Evolutionary conservation across 495 filamentous ascomycete genomes (phyloP).

Genomic region (Aspergillus sclerotiicarbonarius): DNA sequence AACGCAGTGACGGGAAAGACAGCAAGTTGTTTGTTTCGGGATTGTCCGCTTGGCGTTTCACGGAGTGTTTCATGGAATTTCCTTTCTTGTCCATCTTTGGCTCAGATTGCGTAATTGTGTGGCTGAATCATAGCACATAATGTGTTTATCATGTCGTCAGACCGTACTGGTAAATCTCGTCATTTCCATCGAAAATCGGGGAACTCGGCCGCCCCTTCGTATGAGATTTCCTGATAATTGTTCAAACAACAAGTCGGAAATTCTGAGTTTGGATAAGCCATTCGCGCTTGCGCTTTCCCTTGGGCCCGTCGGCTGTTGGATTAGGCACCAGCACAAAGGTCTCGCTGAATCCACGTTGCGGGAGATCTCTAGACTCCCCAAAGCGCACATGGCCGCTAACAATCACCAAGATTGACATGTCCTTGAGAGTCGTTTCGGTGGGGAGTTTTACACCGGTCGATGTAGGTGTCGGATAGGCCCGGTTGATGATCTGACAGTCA

Average conservation of each 20-base stretch:
- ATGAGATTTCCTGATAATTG: not conserved
- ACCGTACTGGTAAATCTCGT: conserved; percentile 9
- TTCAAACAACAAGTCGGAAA: conserved; percentile 60
- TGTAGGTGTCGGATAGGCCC: conserved; percentile 49
- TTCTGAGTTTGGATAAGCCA: conserved; percentile 76
- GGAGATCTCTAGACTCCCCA: conserved; percentile 51
- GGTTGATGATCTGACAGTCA: conserved; percentile 74
- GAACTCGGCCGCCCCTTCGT: no score
- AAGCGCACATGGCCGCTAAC: conserved; percentile 68
- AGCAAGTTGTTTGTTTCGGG: not conserved
- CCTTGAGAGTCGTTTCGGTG: conserved; percentile 40
- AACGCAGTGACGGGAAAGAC: not conserved
- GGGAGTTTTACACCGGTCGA: conserved; percentile 36
- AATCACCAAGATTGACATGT: conserved; percentile 67
- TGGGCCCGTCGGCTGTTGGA: conserved; percentile 48
- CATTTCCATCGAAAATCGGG: not conserved
- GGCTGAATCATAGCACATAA: conserved; percentile 6
- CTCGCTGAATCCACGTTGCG: conserved; percentile 68
- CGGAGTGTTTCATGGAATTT: not conserved
- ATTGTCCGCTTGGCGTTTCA: not conserved
- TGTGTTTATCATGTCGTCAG: conserved; percentile 9
- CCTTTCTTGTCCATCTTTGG: not conserved
- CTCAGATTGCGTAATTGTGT: not conserved
- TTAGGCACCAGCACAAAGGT: conserved; percentile 77
- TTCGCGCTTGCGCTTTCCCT: conserved; percentile 44